Evolutionary conservation across 331 rosid genomes (phyloP).

Genomic region (Phaseolus coccineus): DNA sequence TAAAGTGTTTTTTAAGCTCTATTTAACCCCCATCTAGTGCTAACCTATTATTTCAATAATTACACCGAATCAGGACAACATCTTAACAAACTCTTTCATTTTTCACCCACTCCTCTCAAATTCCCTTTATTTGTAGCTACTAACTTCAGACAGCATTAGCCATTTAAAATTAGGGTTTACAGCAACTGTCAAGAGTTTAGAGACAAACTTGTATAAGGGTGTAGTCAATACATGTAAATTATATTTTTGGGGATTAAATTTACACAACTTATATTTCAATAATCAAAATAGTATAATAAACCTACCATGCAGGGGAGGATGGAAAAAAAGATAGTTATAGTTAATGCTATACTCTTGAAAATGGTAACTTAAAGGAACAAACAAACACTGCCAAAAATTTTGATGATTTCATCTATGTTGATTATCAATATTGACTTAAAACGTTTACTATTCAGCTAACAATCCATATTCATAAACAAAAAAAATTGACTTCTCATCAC

Average conservation of each 20-base stretch:
- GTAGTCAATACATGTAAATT: not conserved
- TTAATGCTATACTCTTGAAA: not conserved
- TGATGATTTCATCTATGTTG: not conserved
- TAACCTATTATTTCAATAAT: no score
- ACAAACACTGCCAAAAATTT: not conserved
- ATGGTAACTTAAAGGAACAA: conserved; percentile 15
- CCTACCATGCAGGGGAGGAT: not conserved
- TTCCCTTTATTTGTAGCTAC: not conserved
- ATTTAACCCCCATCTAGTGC: no score
- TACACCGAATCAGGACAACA: not conserved
- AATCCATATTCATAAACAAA: not conserved
- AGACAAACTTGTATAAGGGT: not conserved
- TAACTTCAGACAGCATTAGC: not conserved
- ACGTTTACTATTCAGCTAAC: not conserved
- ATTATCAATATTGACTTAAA: not conserved
- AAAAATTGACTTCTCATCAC: not conserved
- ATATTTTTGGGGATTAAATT: not conserved
- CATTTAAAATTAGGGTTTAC: not conserved
- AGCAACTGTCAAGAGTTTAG: not conserved
- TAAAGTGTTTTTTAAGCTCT: no score
- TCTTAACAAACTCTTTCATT: not conserved
- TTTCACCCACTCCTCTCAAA: not conserved
- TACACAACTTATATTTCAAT: not conserved
- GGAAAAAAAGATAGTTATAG: not conserved
- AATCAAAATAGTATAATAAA: not conserved